Evolutionary conservation across 1,139 yeast genomes (phyloP), one percentile per base, ranked within the genome.

Genomic region (Tardiomyces digboiensis): DNA sequence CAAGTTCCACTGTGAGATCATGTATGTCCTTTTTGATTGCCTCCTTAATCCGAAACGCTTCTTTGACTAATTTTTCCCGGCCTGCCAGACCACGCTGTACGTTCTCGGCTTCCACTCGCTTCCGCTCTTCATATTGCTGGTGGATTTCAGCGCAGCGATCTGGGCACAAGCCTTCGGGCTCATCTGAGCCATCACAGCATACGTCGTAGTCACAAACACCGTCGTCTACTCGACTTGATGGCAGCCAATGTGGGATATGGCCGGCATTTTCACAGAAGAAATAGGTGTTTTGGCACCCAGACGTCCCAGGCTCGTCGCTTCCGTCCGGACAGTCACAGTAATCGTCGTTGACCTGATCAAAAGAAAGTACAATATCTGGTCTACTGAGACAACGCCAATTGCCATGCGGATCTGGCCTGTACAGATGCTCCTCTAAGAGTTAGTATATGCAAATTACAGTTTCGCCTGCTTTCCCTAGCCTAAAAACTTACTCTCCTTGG

Each of bases 301-400:
- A 71, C 1, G 97, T 91, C 0, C 97, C 97, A 0, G 97, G 97
- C 61, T 91, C 98, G 62, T 91, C 98, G 2, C 93, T 81, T 0
- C 98, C 98, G 64, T 91, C 98, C 0, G 97, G 97, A 66, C 98
- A 91, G 60, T 91, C 98, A 62, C 97, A 89, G 56, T 75, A 81
- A 55, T 88, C 82, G 60, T 91, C 97, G 59, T 91, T 89, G 52
- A 91, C 74, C 57, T 81, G 85, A 39, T 70, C 70, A 43, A 69
- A 71, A 22, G 79, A 68, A 22, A 89, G 64, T 18, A 67, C 69
- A 5, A 87, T 75, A 16, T 78, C 72, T 0, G 93, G 81, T 57
- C 83, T 74, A 21, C 66, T 60, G 38, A 89, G 61, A 65, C 97
- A 89, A 8, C 68, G 65, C 89, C 94, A 89, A 46, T 69, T 67